Evolutionary conservation across 2,329 filamentous ascomycete species (phyloP), one percentile per base, ranked within the genome.

Genomic region (Trichophyton mentagrophytes): DNA sequence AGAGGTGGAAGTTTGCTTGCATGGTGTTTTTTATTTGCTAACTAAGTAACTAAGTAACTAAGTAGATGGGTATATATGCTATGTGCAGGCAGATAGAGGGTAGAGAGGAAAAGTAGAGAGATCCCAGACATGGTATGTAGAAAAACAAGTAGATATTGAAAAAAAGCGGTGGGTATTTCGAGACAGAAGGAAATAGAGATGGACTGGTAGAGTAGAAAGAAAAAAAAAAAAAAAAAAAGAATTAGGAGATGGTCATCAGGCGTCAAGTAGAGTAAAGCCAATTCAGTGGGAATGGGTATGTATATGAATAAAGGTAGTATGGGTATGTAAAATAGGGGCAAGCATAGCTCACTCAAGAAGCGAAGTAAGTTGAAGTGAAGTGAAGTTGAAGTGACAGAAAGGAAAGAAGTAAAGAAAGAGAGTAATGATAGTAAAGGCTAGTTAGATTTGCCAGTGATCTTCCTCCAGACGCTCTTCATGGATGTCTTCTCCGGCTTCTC

Each of bases 391-490:
- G 51, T 15, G 51, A 33, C 17, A 51, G 20, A 25, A 53, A 15
- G 11, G 30, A 53, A 6, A 30, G 36, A 36, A 36, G n/a, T 27
- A 38, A 36, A n/a, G 2, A 36, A 15, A 55, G n/a, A 15, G 11
- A 51, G 25, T 25, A 13, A 22, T 51, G 30, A 20, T 36, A n/a
- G 33, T 13, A 13, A 13, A 13, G 9, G 33, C 1, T 38, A 38
- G 3, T 8, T 38, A 11, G 33, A 30, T 42, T 67, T 69, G 55
- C 67, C 67, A 60, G 71, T 74, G 42, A 79, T 63, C 64, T 70
- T 77, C 44, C 71, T 72, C 72, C 76, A 77, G 64, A 79, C 70
- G 65, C 72, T 77, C 65, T 71, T 77, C 62, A 78, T 67, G 62
- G 72, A 67, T 9, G 72, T 72, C 60, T 69, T 66, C 20, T 73